Percentiles rank a stretch among this genome's conserved stretches.
phyloP scores from a whole-genome alignment of 768 basidiomycete species.

The Lentinus tigrinus region DNA sequence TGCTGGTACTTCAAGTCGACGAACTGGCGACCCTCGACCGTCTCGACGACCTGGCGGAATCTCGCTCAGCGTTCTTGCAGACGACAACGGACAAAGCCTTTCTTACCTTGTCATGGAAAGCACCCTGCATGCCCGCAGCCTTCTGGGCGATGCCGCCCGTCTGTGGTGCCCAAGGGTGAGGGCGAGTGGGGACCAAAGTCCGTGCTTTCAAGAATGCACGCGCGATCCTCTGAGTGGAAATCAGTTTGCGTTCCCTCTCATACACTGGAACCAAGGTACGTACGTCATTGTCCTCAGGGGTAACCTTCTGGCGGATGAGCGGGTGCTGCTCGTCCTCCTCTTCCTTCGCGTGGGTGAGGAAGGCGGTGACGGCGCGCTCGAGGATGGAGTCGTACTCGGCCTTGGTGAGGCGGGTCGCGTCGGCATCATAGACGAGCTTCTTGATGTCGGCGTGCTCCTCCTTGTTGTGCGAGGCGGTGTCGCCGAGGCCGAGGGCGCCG shows the following conservation, averaged over 20 bases:
- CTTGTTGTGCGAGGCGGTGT: constrained; percentile 21
- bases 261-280: not conserved
- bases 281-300: constrained; percentile 24
- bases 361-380: constrained; percentile 13
- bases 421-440: constrained; percentile 19
- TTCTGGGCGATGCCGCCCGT: constrained; percentile 23
- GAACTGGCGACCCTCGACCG: constrained; percentile 16
- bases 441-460: constrained; percentile 24
- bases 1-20: constrained; percentile 19
- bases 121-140: constrained; percentile 19
- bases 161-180: constrained; percentile 23
- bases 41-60: constrained; percentile 16
- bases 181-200: constrained; percentile 19
- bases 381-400: constrained; percentile 20
- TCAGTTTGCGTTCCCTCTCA: not conserved
- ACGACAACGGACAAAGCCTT: not conserved
- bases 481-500: constrained; percentile 11
- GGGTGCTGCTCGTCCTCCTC: constrained; percentile 21
- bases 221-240: constrained; percentile 11
- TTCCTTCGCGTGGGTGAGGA: constrained; percentile 20
- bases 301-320: constrained; percentile 3
- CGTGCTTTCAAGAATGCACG: constrained; percentile 22
- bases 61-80: not conserved
- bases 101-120: constrained; percentile 18
- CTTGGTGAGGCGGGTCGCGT: constrained; percentile 6